Base-by-base conservation (phyloP, 257 asterid species). In the Solanum dulcamara region DNA sequence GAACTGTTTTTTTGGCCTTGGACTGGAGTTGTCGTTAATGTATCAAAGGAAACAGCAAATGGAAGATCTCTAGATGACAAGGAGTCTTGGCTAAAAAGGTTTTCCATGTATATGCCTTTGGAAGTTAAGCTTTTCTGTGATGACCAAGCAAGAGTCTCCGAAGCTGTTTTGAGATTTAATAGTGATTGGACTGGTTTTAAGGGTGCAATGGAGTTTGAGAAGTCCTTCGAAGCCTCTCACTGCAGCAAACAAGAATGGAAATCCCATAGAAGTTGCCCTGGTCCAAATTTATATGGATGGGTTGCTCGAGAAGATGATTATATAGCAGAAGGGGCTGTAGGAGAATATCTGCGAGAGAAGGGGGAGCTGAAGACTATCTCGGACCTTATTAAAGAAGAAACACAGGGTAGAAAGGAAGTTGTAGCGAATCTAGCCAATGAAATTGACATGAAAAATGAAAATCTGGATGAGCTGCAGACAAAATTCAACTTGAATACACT, bases 1-100 rank as follows among this genome's bases (percentile, higher is more conserved):
- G 94, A 94, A 51, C 70, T 94, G 81, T 96, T 89, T 81, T 92
- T 94, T 84, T 96, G 95, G 95, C 99, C 99, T 46, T 93, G 98
- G 99, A 91, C 91, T 18, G 99, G 97, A 35, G 83, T 96, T 48
- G 84, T 96, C 24, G 90, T 88, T 40, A 93, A 96, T 87, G 85
- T 96, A 70, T 15, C 67, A 62, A 87, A 85, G 30, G 94, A 89
- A 30, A 85, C 89, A 30, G 81, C 71, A 66, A 86, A 84, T 59
- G 89, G 80, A 64, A 85, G 60, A 13, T 83, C 42, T 60, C 89
- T 84, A 59, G 90, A 88, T 64, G 85, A 83, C 84, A 55, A 81
- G 48, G 83, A 33, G 10, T 90, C 87, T 85, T 91, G 92, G 97
- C 57, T 92, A 80, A 91, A 82, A 22, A 91, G 83, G 80, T 91